These are phyloP conservation scores for Citrullus colocynthis DNA, from an alignment of 306 rosid species.

Conservation along the genomic window DNA sequence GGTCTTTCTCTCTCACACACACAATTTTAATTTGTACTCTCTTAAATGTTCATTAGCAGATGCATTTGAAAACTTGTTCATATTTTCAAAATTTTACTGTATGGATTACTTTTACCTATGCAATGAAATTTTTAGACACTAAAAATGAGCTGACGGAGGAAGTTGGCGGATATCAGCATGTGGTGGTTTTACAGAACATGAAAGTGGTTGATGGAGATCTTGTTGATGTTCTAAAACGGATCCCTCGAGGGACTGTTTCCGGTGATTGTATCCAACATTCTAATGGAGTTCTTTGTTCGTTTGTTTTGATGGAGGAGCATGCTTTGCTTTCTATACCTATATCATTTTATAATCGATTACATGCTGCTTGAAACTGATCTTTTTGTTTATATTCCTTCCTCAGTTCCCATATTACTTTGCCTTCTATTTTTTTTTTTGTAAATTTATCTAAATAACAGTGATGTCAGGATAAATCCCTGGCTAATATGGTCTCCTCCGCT, in stretches of 20 bases:
- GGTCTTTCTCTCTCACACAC: conserved; percentile 20
- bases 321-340: neutral
- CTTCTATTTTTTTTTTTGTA: too few relatives aligned
- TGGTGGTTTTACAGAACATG: conserved; percentile 45
- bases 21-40: neutral
- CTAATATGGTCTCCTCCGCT: too few relatives aligned
- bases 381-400: neutral
- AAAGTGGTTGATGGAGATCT: conserved; percentile 77
- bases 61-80: neutral
- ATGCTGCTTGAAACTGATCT: neutral
- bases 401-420: too few relatives aligned
- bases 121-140: conserved; percentile 42
- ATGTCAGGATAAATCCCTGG: too few relatives aligned
- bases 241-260: conserved; percentile 56
- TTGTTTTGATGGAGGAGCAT: neutral
- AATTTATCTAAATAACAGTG: too few relatives aligned
- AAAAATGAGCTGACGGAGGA: conserved; percentile 65
- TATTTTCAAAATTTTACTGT: neutral
- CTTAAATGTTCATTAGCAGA: neutral
- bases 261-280: conserved; percentile 76
- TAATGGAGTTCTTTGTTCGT: neutral
- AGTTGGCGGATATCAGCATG: conserved; percentile 89
- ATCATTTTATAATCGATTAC: neutral
- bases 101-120: neutral
- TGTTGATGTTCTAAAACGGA: conserved; percentile 47